These are phyloP conservation scores for Shiraia bambusicola DNA, from an alignment of 2,329 filamentous ascomycete genomes.

Conservation along the genomic window DNA sequence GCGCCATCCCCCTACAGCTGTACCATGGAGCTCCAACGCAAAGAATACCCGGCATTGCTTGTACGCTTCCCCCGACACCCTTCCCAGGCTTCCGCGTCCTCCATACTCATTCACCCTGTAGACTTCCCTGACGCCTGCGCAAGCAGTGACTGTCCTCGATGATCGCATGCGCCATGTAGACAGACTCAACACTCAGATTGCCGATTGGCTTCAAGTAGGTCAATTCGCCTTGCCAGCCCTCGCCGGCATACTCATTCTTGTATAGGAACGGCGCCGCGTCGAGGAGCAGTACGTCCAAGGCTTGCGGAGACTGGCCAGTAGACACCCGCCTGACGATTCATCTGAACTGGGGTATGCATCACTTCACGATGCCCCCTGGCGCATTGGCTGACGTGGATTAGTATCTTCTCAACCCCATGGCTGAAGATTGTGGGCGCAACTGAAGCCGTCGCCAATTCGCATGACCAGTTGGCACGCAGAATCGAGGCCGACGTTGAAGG, in stretches of 20 bases:
- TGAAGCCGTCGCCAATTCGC: constrained; percentile 78
- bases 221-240: constrained; percentile 12
- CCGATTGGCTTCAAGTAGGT: constrained; percentile 94
- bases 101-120: constrained; percentile 46
- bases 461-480: constrained; percentile 75
- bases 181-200: constrained; percentile 85
- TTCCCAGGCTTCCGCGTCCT: constrained; percentile 17
- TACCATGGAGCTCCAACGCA: constrained; percentile 67
- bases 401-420: constrained; percentile 90
- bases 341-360: constrained; percentile 80
- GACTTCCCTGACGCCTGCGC: constrained; percentile 76
- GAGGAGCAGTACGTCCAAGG: constrained; percentile 87
- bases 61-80: constrained; percentile 54
- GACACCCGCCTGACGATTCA: constrained; percentile 70
- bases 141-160: constrained; percentile 78
- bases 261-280: constrained; percentile 84
- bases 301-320: constrained; percentile 76
- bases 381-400: constrained; percentile 47
- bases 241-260: constrained; percentile 22
- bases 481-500: constrained; percentile 88
- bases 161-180: constrained; percentile 86
- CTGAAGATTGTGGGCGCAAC: constrained; percentile 79
- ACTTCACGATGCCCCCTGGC: background rate
- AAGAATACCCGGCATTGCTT: constrained; percentile 93
- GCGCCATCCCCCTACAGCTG: constrained; percentile 24